Conservation (phyloP, 202 grass and related monocot genomes). For the Schoenoplectus triqueter region DNA sequence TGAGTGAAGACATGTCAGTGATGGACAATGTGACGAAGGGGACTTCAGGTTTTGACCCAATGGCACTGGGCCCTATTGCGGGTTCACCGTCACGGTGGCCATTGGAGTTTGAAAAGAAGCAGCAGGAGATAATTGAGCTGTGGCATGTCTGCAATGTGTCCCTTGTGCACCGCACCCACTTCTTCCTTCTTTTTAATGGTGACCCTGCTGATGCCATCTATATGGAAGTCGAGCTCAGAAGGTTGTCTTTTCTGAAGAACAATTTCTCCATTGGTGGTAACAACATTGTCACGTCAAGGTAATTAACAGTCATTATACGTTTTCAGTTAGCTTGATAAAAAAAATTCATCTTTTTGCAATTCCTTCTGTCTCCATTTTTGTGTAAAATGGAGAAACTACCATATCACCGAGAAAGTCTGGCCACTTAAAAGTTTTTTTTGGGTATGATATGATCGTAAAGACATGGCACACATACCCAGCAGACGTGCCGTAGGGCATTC, state of each 20-base stretch:
- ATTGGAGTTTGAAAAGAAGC: conserved; percentile 68
- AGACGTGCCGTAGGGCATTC: background rate
- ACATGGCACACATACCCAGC: background rate
- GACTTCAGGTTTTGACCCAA: conserved; percentile 15
- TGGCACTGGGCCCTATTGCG: conserved; percentile 12
- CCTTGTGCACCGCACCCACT: conserved; percentile 80
- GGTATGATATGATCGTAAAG: background rate
- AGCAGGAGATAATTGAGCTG: conserved; percentile 68
- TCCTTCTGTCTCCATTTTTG: background rate
- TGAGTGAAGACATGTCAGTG: conserved; percentile 33
- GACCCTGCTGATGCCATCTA: conserved; percentile 78
- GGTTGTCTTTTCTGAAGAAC: conserved; percentile 69
- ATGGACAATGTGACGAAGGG: background rate
- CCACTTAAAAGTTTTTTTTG: background rate
- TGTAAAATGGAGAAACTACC: background rate
- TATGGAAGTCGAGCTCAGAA: conserved; percentile 82
- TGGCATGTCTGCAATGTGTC: conserved; percentile 88
- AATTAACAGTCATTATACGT: background rate
- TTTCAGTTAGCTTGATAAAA: background rate
- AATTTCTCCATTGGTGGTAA: conserved; percentile 43
- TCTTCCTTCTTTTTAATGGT: conserved; percentile 90
- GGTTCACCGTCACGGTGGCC: conserved; percentile 52
- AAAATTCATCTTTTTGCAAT: too few species aligned
- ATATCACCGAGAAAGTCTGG: background rate
- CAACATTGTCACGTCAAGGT: conserved; percentile 60